These are phyloP conservation scores for Fraxinus paxiana DNA, from an alignment of 305 asterid species.

Conservation along the genomic window DNA sequence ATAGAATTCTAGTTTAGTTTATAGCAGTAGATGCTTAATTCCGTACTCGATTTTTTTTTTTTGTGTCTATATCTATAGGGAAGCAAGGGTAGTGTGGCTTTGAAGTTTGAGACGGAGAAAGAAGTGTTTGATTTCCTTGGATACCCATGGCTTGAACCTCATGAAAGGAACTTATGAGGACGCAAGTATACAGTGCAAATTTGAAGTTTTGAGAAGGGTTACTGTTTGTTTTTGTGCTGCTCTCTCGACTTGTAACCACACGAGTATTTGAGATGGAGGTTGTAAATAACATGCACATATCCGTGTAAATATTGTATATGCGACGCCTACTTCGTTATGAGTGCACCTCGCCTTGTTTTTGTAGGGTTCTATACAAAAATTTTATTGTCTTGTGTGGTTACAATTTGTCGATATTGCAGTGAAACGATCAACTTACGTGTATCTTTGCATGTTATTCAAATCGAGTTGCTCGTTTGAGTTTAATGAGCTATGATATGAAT, in stretches of 20 bases:
- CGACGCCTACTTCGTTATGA: background rate
- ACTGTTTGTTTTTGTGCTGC: background rate
- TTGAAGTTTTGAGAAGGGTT: background rate
- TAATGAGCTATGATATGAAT: background rate
- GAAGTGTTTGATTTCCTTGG: conserved; percentile 89
- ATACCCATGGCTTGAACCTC: conserved; percentile 75
- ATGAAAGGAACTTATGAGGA: conserved; percentile 68
- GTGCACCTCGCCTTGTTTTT: background rate
- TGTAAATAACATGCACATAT: conserved; percentile 17
- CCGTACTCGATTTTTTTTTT: background rate
- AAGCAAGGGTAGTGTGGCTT: conserved; percentile 64
- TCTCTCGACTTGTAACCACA: background rate
- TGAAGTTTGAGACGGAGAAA: conserved; percentile 76
- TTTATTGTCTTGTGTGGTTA: background rate
- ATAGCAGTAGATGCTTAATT: background rate
- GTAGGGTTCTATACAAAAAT: background rate
- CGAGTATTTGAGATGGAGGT: background rate
- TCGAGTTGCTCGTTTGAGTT: background rate
- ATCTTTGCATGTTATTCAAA: background rate
- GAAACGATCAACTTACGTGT: background rate
- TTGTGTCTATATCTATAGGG: conserved; percentile 40
- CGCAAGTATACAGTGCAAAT: background rate
- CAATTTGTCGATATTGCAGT: background rate
- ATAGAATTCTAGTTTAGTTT: background rate
- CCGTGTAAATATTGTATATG: background rate